A percentile compares a stretch with the other conserved stretches of the same genome.
Conservation (phyloP, 164 flowering plant species). For the Stephania japonica region DNA sequence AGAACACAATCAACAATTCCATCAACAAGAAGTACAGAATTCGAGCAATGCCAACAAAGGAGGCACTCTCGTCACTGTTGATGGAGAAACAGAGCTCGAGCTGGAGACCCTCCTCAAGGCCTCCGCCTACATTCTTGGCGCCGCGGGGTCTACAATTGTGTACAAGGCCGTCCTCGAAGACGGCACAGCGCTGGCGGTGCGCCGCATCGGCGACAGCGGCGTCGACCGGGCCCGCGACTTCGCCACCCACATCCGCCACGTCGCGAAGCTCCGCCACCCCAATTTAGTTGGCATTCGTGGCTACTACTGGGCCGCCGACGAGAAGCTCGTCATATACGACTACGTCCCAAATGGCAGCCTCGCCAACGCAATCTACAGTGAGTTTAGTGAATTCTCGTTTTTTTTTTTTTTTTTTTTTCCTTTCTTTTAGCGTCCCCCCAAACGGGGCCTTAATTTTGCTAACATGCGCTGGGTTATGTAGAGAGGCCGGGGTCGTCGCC, state of each 20-base stretch:
- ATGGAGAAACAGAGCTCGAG: conserved; percentile 72
- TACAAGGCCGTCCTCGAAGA: conserved; percentile 85
- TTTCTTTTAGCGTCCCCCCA: neutral
- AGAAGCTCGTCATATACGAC: conserved; percentile 91
- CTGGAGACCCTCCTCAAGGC: conserved; percentile 80
- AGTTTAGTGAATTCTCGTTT: conserved; percentile 16
- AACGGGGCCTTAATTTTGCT: neutral
- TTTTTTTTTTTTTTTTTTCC: neutral
- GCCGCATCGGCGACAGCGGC: conserved; percentile 66
- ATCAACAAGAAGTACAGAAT: conserved; percentile 8
- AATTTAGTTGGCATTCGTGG: conserved; percentile 78
- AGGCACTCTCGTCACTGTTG: conserved; percentile 63
- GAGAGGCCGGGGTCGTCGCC: conserved; percentile 85
- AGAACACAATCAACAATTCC: conserved; percentile 8
- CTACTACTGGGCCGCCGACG: conserved; percentile 86
- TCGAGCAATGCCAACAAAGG: conserved; percentile 18
- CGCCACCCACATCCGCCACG: conserved; percentile 58
- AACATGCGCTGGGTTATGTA: conserved; percentile 17
- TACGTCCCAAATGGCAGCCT: conserved; percentile 88
- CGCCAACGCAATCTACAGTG: conserved; percentile 76
- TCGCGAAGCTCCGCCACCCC: conserved; percentile 81
- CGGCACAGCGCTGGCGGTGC: conserved; percentile 64
- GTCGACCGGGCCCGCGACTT: conserved; percentile 71
- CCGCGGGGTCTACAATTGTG: conserved; percentile 80
- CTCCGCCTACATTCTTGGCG: conserved; percentile 88